Conservation (phyloP, 176 grass and related monocot species). For the Eleusine indica region DNA sequence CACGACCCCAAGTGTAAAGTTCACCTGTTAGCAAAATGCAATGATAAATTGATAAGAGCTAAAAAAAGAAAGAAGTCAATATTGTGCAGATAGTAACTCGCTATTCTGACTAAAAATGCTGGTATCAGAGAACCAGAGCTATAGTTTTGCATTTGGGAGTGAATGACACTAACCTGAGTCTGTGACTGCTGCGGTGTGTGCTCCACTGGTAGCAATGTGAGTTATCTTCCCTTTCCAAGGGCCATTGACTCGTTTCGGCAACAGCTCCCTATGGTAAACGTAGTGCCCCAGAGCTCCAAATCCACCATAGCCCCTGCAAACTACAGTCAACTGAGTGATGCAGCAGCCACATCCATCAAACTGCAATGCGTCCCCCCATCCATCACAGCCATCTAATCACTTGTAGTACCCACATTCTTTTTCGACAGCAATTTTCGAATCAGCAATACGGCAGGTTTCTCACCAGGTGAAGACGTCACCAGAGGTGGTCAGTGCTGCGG, state of each 20-base stretch:
- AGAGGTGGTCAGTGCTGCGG: conserved; percentile 65
- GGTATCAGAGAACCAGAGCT: not conserved
- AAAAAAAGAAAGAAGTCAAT: not conserved
- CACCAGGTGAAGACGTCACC: conserved; percentile 92
- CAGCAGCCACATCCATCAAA: conserved; percentile 47
- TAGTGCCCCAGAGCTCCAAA: conserved; percentile 97
- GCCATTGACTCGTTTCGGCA: conserved; percentile 72
- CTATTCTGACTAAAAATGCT: not conserved
- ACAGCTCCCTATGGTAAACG: conserved; percentile 83
- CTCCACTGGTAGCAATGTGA: conserved; percentile 89
- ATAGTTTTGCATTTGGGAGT: not conserved
- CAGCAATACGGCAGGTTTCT: conserved; percentile 50
- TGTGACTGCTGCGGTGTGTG: conserved; percentile 79
- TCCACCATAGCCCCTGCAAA: conserved; percentile 97
- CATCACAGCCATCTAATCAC: not conserved
- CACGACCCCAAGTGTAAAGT: conserved; percentile 94
- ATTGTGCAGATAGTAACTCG: not conserved
- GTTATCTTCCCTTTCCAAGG: conserved; percentile 72
- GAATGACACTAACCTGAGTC: conserved; percentile 53
- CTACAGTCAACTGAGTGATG: conserved; percentile 85
- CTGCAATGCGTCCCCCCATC: conserved; percentile 14
- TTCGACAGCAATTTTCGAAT: not conserved
- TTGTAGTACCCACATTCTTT: not conserved
- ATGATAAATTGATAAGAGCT: conserved; percentile 9
- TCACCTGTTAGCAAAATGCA: conserved; percentile 56